Base-by-base conservation (phyloP, 345 rosid genomes). In the Hibiscus syriacus region DNA sequence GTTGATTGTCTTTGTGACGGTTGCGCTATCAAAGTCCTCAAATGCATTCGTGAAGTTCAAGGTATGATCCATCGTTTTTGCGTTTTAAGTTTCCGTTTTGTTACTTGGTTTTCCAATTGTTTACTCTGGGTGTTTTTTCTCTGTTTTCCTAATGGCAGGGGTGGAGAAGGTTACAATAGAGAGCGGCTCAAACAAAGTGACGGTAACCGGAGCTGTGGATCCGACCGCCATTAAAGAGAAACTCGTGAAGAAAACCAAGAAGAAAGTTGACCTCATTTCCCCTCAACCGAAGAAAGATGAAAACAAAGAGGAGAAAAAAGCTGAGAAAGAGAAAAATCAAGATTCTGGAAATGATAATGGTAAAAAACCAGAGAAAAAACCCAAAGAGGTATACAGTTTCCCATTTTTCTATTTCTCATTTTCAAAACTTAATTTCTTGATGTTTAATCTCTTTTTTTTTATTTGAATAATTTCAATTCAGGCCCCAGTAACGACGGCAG, bases 1-100 rank as follows among this genome's bases (percentile, higher is more conserved):
- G 59, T 85, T 0, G 92, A 91, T 30, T 87, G 87, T 87, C 89
- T 89, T 59, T 94, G 99, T 57, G 96, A 80, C 4, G 98, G 99
- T 1, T 94, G 99, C 36, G 87, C 89, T 26, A 64, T 81, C 29
- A 78, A 76, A 48, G 73, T 89, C 77, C 67, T 68, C 53, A 89
- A 73, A 73, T 19, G 13, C 12, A 82, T 78, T 69, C 92, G 83
- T 49, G 0, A 59, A 64, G 58, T 89, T 25, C 55, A 80, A 66
- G 98, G 98, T 87, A 78, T 19, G 70, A 30, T 53, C 39, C 4
- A 49, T 20, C 8, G 20, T 34, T 38, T 12, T 19, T 4, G 6
- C 5, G 30, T 2, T 62, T 62, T 8, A 8, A 6, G 8, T 64
- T 45, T 43, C 12, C 6, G 2, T 19, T 52, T 50, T 17, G 6